A percentile compares a stretch with the other conserved stretches of the same genome.
Evolutionary conservation across 345 rosid species (phyloP).

Genomic region (Litchi chinensis): DNA sequence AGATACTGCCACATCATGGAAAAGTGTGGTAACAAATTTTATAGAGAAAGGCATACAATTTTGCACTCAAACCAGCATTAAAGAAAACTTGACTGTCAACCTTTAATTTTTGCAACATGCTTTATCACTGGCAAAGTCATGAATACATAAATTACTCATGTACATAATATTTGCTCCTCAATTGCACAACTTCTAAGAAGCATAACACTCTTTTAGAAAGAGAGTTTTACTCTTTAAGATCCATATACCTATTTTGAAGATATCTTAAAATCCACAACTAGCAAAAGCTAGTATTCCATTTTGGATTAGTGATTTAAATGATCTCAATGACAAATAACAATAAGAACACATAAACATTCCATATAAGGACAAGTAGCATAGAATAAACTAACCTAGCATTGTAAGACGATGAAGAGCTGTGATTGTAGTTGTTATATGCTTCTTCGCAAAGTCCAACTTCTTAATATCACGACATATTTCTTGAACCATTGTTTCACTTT

Average conservation of each 20-base stretch:
- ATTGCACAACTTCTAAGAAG: not conserved
- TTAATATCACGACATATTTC: slow-evolving; percentile 99
- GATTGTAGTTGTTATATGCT: slow-evolving; percentile 95
- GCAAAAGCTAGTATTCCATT: not conserved
- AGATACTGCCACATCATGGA: slow-evolving; percentile 64
- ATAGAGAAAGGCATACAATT: slow-evolving; percentile 5
- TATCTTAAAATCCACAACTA: not conserved
- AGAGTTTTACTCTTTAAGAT: not conserved
- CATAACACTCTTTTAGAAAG: not conserved
- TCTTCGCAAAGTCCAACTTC: slow-evolving; percentile 98
- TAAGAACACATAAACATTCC: not conserved
- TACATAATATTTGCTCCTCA: not conserved
- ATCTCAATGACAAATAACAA: slow-evolving; percentile 4
- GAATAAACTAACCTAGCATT: slow-evolving; percentile 75
- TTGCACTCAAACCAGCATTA: not conserved
- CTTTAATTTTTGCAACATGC: not conserved
- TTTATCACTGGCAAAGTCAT: not conserved
- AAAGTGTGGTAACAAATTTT: slow-evolving; percentile 23
- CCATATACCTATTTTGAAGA: not conserved
- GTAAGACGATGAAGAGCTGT: slow-evolving; percentile 99
- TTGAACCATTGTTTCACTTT: slow-evolving; percentile 99
- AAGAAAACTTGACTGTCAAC: not conserved
- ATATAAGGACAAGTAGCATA: slow-evolving; percentile 3
- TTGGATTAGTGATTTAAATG: not conserved
- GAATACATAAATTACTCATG: not conserved